These are phyloP conservation scores for Kalanchoe fedtschenkoi DNA, from an alignment of 164 flowering plant genomes.

Conservation along the genomic window DNA sequence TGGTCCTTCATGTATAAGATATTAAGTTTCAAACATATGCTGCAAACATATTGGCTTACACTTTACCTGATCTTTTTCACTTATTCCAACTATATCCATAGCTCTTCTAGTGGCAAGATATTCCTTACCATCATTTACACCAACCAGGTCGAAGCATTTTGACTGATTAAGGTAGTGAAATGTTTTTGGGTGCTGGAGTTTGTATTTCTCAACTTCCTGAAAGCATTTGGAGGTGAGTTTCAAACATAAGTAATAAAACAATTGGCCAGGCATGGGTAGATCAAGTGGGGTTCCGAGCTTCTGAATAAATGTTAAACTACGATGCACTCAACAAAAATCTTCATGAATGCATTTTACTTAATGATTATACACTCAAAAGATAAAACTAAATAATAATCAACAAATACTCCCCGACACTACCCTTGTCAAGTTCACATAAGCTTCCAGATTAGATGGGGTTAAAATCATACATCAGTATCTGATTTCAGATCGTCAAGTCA, in stretches of 20 bases:
- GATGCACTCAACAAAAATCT: too few relatives aligned
- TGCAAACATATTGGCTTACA: neutral
- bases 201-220: conserved; percentile 63
- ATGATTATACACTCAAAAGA: too few relatives aligned
- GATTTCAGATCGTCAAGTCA: too few relatives aligned
- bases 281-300: too few relatives aligned
- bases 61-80: conserved; percentile 64
- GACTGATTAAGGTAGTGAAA: conserved; percentile 81
- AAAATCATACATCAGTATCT: too few relatives aligned
- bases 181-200: conserved; percentile 56
- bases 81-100: conserved; percentile 80
- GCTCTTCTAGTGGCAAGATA: conserved; percentile 70
- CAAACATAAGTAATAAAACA: neutral
- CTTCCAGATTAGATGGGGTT: too few relatives aligned
- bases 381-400: too few relatives aligned
- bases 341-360: too few relatives aligned
- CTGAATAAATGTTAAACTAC: too few relatives aligned
- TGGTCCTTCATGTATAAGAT: neutral
- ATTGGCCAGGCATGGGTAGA: too few relatives aligned
- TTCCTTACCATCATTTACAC: conserved; percentile 67
- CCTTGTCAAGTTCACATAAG: too few relatives aligned
- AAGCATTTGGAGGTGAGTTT: conserved; percentile 3
- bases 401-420: too few relatives aligned
- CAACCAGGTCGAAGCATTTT: conserved; percentile 57
- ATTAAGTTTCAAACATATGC: neutral